phyloP scores from a whole-genome alignment of 345 rosid genomes.

The Gossypium longicalyx region DNA sequence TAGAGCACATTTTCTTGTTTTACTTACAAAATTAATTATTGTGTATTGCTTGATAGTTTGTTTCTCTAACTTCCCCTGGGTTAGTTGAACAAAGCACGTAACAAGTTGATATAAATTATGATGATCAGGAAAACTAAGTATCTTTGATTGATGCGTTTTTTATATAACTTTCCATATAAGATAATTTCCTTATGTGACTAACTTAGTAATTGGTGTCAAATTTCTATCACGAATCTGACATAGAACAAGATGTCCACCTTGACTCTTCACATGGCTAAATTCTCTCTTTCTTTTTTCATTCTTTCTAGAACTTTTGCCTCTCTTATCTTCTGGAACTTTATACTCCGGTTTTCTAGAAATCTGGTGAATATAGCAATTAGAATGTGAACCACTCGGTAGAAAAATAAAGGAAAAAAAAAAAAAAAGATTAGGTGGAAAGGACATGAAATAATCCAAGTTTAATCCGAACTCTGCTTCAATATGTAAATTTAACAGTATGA shows the following conservation, averaged over 20 bases:
- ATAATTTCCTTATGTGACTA: neutral
- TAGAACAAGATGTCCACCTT: neutral
- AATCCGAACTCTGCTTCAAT: neutral
- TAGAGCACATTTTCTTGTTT: neutral
- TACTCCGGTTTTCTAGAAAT: neutral
- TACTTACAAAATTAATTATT: neutral
- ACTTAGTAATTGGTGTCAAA: neutral
- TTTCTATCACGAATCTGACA: neutral
- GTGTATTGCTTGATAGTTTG: neutral
- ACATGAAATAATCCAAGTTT: neutral
- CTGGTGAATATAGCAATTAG: neutral
- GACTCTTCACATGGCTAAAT: neutral
- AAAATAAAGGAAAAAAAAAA: neutral
- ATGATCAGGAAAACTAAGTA: neutral
- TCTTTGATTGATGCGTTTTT: neutral
- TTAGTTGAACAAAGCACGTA: neutral
- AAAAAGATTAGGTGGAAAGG: neutral
- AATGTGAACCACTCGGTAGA: neutral
- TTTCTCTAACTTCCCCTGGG: neutral
- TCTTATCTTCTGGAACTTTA: neutral
- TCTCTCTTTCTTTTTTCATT: neutral
- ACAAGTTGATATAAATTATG: neutral
- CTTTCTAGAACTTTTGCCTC: neutral
- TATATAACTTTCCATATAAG: neutral
- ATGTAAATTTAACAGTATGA: neutral